Evolutionary conservation across 1,284 basidiomycete species (phyloP).

Genomic region (Stygiomarasmius scandens): DNA sequence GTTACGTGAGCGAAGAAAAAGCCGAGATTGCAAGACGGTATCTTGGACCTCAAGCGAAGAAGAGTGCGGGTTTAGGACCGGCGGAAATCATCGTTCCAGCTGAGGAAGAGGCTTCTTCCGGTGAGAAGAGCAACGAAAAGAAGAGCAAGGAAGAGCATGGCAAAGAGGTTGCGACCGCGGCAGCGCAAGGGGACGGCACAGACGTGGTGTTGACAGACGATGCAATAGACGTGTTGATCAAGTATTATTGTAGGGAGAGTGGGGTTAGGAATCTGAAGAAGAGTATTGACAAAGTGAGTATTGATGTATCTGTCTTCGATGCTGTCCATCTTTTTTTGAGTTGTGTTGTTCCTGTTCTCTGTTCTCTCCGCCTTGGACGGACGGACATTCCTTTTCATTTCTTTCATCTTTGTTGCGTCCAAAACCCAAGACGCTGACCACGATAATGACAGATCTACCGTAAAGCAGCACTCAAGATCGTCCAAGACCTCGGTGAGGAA

Average conservation of each 20-base stretch:
- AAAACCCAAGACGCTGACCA: no score
- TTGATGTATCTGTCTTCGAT: neutral
- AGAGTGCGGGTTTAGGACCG: constrained; percentile 73
- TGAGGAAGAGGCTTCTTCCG: neutral
- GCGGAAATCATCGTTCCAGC: neutral
- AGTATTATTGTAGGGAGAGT: constrained; percentile 96
- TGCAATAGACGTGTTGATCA: constrained; percentile 89
- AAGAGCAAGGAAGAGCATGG: neutral
- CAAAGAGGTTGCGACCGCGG: neutral
- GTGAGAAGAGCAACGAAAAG: neutral
- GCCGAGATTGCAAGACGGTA: constrained; percentile 88
- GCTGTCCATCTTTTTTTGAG: no score
- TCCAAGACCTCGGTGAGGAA: constrained; percentile 89
- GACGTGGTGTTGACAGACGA: constrained; percentile 80
- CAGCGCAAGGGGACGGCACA: constrained; percentile 54
- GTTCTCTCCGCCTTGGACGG: neutral
- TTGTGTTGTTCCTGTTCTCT: neutral
- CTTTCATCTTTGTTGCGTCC: no score
- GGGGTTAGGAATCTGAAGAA: constrained; percentile 95
- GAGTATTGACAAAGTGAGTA: constrained; percentile 87
- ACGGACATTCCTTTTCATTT: neutral
- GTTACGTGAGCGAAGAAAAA: constrained; percentile 98
- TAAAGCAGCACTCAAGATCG: constrained; percentile 93
- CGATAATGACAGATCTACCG: constrained; percentile 81
- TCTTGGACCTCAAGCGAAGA: constrained; percentile 93